A percentile compares a stretch with the other conserved stretches of the same genome.
Conservation (phyloP, 306 rosid genomes). For the Quercus aquifolioides region DNA sequence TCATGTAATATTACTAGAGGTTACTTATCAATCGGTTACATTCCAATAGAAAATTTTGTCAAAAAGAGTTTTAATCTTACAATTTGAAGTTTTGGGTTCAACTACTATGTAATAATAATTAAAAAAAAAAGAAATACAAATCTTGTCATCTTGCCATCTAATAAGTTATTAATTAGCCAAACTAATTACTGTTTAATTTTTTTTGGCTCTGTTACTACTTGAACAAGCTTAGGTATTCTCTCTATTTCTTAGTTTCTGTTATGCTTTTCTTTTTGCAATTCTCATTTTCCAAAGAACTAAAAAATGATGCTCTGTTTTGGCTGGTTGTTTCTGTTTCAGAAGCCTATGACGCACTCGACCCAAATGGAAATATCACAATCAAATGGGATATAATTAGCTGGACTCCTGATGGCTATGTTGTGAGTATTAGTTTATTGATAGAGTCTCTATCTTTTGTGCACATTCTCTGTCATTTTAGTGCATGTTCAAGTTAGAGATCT, state of each 20-base stretch:
- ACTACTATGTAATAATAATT: background rate
- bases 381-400: slow-evolving; percentile 75
- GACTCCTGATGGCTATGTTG: slow-evolving; percentile 78
- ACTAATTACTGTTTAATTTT: background rate
- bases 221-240: background rate
- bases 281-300: background rate
- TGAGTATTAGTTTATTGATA: slow-evolving; percentile 30
- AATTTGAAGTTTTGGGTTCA: background rate
- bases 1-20: background rate
- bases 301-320: background rate
- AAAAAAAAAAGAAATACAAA: background rate
- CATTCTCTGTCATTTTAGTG: background rate
- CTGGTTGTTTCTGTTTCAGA: slow-evolving; percentile 42
- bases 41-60: background rate
- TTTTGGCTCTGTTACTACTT: background rate
- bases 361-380: slow-evolving; percentile 71
- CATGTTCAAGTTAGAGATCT: background rate
- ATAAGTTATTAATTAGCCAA: background rate
- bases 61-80: background rate
- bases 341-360: slow-evolving; percentile 87
- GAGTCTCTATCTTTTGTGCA: background rate
- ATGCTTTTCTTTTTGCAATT: background rate
- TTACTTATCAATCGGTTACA: background rate
- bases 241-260: slow-evolving; percentile 1
- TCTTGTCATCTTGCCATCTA: background rate